phyloP scores from a whole-genome alignment of 805 yeast genomes.

The Cyberlindnera japonica region DNA sequence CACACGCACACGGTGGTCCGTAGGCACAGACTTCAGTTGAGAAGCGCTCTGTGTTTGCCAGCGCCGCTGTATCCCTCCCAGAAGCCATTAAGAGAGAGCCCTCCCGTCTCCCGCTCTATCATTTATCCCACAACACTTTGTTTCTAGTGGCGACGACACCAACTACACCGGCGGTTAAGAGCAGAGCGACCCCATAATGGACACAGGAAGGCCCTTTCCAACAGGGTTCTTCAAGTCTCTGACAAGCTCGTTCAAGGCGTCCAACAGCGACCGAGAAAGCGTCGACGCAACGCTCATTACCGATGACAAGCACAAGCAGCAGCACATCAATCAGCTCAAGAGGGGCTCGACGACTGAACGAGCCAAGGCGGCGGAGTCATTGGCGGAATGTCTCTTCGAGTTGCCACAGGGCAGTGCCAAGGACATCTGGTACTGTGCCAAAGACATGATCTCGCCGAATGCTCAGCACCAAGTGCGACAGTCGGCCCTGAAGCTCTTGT shows the following conservation, averaged over 20 bases:
- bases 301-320: constrained; percentile 39
- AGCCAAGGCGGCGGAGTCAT: constrained; percentile 46
- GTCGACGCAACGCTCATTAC: constrained; percentile 44
- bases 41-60: too few species aligned
- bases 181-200: constrained; percentile 7
- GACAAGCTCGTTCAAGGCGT: constrained; percentile 24
- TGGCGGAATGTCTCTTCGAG: constrained; percentile 48
- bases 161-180: too few species aligned
- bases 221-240: constrained; percentile 26
- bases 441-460: constrained; percentile 43
- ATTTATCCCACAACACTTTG: too few species aligned
- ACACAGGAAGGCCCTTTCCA: constrained; percentile 13
- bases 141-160: too few species aligned
- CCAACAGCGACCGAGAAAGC: constrained; percentile 24
- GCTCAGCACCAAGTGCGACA: constrained; percentile 37
- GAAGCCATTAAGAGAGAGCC: too few species aligned
- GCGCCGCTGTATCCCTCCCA: too few species aligned
- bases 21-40: too few species aligned
- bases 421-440: constrained; percentile 71
- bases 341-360: constrained; percentile 36
- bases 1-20: too few species aligned
- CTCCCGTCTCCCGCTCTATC: too few species aligned
- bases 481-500: constrained; percentile 50
- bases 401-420: constrained; percentile 57
- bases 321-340: constrained; percentile 37